phyloP scores from a whole-genome alignment of 495 filamentous ascomycete species.

The Penicillium cosmopolitanum region DNA sequence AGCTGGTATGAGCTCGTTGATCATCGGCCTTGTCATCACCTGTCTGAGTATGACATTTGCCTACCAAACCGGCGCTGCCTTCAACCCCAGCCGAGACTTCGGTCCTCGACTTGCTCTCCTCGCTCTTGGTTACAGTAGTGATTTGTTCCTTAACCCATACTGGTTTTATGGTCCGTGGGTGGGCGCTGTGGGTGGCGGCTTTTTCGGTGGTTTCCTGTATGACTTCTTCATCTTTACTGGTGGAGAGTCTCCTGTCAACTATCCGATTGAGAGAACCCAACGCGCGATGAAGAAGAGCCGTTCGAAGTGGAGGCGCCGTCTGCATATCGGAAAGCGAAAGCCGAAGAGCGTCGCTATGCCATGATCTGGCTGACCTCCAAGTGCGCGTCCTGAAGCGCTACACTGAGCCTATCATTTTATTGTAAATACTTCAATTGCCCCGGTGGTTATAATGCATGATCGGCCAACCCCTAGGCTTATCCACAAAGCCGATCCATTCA shows the following conservation, averaged over 20 bases:
- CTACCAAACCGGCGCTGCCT: slow-evolving; percentile 51
- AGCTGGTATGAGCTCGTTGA: slow-evolving; percentile 54
- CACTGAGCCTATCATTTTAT: too few species aligned
- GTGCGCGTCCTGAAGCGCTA: too few species aligned
- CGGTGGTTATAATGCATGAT: too few species aligned
- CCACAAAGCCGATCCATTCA: too few species aligned
- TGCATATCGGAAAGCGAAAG: slow-evolving; percentile 25
- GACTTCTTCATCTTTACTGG: slow-evolving; percentile 59
- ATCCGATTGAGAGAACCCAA: slow-evolving; percentile 44
- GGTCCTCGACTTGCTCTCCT: slow-evolving; percentile 49
- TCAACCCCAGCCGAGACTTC: slow-evolving; percentile 58
- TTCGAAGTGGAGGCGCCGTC: slow-evolving; percentile 36
- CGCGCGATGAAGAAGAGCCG: slow-evolving; percentile 38
- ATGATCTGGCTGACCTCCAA: neutral
- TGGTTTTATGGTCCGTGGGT: slow-evolving; percentile 58
- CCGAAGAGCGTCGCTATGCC: neutral
- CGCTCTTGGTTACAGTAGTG: slow-evolving; percentile 45
- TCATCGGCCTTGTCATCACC: slow-evolving; percentile 51
- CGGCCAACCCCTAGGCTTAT: too few species aligned
- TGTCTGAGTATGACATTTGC: slow-evolving; percentile 48
- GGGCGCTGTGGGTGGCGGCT: slow-evolving; percentile 46
- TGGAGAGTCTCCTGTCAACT: slow-evolving; percentile 56
- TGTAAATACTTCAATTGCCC: too few species aligned
- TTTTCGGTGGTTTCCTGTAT: slow-evolving; percentile 53
- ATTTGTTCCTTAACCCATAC: slow-evolving; percentile 48